Conservation (phyloP, 1,284 basidiomycete genomes). For the Pholiota adiposa region DNA sequence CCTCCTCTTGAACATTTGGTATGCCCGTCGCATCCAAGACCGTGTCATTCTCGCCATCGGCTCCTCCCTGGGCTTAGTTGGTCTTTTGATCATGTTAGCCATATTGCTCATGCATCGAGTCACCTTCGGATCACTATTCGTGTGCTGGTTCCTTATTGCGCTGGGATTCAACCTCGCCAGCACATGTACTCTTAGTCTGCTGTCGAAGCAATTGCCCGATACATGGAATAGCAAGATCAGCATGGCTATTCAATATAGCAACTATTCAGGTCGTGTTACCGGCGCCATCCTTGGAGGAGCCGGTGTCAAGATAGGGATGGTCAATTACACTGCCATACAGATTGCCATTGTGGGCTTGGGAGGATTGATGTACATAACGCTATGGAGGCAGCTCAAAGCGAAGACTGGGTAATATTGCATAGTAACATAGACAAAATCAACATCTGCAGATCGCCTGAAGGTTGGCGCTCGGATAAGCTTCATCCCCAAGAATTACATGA, state of each 20-base stretch:
- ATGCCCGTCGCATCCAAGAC: conserved; percentile 64
- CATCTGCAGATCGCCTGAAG: too few species aligned
- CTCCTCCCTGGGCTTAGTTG: conserved; percentile 46
- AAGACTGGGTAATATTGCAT: conserved; percentile 59
- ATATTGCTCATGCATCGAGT: conserved; percentile 46
- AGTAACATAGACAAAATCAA: too few species aligned
- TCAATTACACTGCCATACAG: conserved; percentile 63
- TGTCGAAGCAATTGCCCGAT: conserved; percentile 69
- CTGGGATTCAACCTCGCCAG: conserved; percentile 73
- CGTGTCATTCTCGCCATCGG: conserved; percentile 62
- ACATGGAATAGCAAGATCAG: conserved; percentile 62
- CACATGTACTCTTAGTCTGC: conserved; percentile 65
- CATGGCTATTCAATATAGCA: conserved; percentile 69
- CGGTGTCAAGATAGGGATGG: conserved; percentile 68
- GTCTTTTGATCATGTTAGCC: conserved; percentile 51
- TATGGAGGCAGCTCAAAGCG: conserved; percentile 70
- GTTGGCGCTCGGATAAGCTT: too few species aligned
- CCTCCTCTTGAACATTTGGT: conserved; percentile 62
- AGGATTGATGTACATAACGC: conserved; percentile 50
- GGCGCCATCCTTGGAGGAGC: conserved; percentile 73
- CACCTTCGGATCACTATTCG: conserved; percentile 55
- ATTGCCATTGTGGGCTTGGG: conserved; percentile 65
- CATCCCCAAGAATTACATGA: too few species aligned
- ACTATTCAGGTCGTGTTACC: conserved; percentile 62
- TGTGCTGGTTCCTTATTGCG: conserved; percentile 70